Base-by-base conservation (phyloP, 163 green algal species). In the Prototheca wickerhamii region DNA sequence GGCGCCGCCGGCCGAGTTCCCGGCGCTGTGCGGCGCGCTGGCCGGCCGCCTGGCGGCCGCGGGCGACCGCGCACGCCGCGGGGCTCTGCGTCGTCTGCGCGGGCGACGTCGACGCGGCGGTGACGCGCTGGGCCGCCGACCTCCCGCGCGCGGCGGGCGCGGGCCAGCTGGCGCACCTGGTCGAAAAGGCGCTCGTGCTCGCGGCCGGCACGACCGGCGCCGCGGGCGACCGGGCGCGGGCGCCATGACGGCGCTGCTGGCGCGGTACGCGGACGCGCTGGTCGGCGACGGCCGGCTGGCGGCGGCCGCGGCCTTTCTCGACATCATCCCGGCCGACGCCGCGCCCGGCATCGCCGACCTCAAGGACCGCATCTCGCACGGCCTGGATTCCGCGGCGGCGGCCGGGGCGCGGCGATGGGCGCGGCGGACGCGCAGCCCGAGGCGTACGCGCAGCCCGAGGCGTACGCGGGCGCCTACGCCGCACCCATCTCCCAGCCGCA, bases 161-260 rank as follows among this genome's bases (percentile, higher is more conserved):
- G 23, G 51, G 62, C 10, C 15, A 32, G 34, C 65, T 84, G 64
- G 86, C 96, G 80, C 71, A 65, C 4, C 73, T 97, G 34, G 86
- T 98, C 65, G 93, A 99, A 77, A 95, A 95, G 75, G 83, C 86
- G 3, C 79, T 98, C 42, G 82, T 98, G 61, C 86, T 98, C 68
- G 81, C 81, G 42, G 63, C 90, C 21, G 92, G 84, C 3, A 82
- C 81, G 3, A 69, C 67, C 68, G 73, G 57, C 59, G 61, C 29
- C 52, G 46, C 12, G 5, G 46, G 12, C 37, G 1, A 44, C 37
- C 37, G 10, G 15, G 40, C 46, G 23, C 20, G 46, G 46, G 26
- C 46, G 46, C 5, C 46, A 25, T 93, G 23, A 76, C 68, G 32
- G 63, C 61, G 28, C 78, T 97, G 2, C 69, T 97, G 5, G 81